Base-by-base conservation (phyloP, 2,329 filamentous ascomycete genomes). In the Penicillium sp. region DNA sequence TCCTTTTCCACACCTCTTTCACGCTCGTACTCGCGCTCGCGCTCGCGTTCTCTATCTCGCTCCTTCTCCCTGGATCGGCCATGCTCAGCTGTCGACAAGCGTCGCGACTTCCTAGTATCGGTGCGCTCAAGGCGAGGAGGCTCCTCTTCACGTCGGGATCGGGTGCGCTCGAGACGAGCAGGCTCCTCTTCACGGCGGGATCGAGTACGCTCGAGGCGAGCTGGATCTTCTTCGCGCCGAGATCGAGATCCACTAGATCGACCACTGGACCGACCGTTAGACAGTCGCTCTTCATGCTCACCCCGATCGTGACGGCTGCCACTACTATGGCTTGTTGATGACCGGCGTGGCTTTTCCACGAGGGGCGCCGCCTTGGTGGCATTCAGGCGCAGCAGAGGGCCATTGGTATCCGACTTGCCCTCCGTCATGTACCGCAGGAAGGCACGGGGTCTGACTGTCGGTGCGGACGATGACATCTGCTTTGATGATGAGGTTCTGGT, bases 341-440 rank as follows among this genome's bases (percentile, higher is more conserved):
- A 69, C 23, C 64, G 67, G 41, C 61, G 68, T 19, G 59, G 66
- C 36, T 56, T 66, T n/a, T 70, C 69, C 35, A 66, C 64, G 27
- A 67, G 67, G 29, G 62, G 66, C 26, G 66, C 60, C 38, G 66
- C 69, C 53, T 70, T 72, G 49, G 60, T 54, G 39, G 66, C 64
- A 50, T 75, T 75, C 16, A 76, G 59, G 47, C 67, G 71, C 34
- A 76, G 63, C 14, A 75, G 62, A n/a, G 70, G 73, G 0, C 67
- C 69, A 29, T 70, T 69, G 16, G 70, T 74, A 47, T 76, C 70
- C 5, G 74, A 75, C 39, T 74, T 67, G n/a, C 72, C 76, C 14
- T 67, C 68, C 14, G 68, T 70, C 63, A 76, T 70, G 50, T 70
- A 75, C 27, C 68, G 66, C 34, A 73, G 55, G 56, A 70, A 70